Evolutionary conservation across 352 stramenopile genomes (phyloP).

Genomic region (Phytophthora cactorum): DNA sequence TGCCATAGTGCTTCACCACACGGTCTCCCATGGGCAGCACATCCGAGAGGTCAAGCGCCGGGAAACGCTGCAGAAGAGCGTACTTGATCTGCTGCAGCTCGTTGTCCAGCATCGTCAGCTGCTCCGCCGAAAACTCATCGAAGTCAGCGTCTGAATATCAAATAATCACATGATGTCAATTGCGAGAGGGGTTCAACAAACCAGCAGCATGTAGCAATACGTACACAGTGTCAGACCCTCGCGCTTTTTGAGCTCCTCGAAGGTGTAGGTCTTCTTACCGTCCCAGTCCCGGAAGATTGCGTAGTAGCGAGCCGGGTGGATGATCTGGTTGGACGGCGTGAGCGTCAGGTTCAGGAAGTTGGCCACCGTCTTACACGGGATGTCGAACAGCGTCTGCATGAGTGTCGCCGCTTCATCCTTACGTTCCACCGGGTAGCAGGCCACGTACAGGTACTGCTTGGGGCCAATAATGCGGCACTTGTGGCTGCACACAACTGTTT

Average conservation of each 20-base stretch:
- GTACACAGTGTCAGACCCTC: slow-evolving; percentile 90
- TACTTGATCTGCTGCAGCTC: slow-evolving; percentile 93
- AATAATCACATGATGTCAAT: slow-evolving; percentile 15
- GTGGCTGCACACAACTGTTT: slow-evolving; percentile 50
- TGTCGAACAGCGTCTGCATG: slow-evolving; percentile 92
- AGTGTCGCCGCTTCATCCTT: slow-evolving; percentile 76
- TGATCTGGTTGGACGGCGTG: slow-evolving; percentile 94
- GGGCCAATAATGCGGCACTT: slow-evolving; percentile 91
- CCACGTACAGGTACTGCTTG: slow-evolving; percentile 92
- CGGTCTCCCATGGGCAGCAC: slow-evolving; percentile 91
- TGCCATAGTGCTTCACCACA: slow-evolving; percentile 93
- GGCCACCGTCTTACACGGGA: slow-evolving; percentile 89
- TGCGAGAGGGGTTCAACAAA: not conserved
- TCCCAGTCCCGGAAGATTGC: slow-evolving; percentile 94
- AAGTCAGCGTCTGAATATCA: slow-evolving; percentile 85
- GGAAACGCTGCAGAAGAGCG: slow-evolving; percentile 90
- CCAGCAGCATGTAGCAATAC: slow-evolving; percentile 18
- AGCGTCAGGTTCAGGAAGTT: slow-evolving; percentile 95
- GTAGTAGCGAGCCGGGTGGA: slow-evolving; percentile 93
- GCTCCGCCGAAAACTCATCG: slow-evolving; percentile 92
- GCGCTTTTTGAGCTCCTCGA: slow-evolving; percentile 85
- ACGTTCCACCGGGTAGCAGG: slow-evolving; percentile 90
- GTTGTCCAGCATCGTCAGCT: slow-evolving; percentile 93
- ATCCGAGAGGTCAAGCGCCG: slow-evolving; percentile 90
- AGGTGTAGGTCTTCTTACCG: slow-evolving; percentile 87